Evolutionary conservation across 2,329 filamentous ascomycete genomes (phyloP), one percentile per base, ranked within the genome.

Genomic region (Grosmannia penicillata): DNA sequence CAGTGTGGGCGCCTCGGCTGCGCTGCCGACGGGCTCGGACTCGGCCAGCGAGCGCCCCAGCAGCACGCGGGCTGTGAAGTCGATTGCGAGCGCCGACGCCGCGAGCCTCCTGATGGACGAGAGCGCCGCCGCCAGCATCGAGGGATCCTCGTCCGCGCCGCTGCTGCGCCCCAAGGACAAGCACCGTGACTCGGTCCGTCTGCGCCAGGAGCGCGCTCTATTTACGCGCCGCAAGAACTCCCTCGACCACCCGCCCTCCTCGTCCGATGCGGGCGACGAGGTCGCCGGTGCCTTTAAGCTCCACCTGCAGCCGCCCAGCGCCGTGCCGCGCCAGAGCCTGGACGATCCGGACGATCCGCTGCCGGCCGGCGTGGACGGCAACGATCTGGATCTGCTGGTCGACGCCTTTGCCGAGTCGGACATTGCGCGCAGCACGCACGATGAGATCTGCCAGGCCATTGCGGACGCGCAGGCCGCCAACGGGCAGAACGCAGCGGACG

Each of bases 31-130:
- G 27, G 53, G 59, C 6, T 51, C 62, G 8, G 78, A 82, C 45
- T 72, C 68, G 3, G 63, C 72, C 2, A 80, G 75, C 45, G 77
- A 84, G 17, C 79, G 83, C 3, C 82, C 85, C 17, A 94, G 85
- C 61, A 94, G 86, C 53, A 82, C 85, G 9, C 74, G 80, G 42
- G 85, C 83, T 8, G 78, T 94, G 47, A 95, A 95, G 59, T 94
- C 87, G 1, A 80, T 94, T 45, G 78, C 83, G 2, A 95, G 87
- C 55, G 68, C 82, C 26, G 87, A 83, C 40, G 83, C 79, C 25
- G 71, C 68, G 25, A 93, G 82, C 54, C 68, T 78, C 4, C 28
- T 18, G 6, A 81, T 77, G 19, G 79, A 81, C 24, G 78, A 78
- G 21, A 80, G 70, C 44, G 63, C 67, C 33, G 29, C 19, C 33